A percentile compares a stretch with the other conserved stretches of the same genome.
Evolutionary conservation across 2,329 filamentous ascomycete species (phyloP).

Genomic region (Cladosporium halotolerans): DNA sequence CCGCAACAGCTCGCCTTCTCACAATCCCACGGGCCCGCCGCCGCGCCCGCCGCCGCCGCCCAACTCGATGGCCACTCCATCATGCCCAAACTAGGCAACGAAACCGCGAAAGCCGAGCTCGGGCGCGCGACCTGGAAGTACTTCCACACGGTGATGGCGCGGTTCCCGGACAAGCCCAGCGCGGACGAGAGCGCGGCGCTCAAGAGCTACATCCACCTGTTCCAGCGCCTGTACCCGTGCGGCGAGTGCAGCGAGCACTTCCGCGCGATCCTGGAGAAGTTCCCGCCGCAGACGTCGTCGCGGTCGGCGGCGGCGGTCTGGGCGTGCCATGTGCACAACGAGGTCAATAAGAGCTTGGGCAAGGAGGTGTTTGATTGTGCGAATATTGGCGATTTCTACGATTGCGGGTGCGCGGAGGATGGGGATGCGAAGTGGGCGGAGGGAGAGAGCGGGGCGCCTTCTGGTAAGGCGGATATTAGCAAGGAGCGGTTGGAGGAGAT

Average conservation of each 20-base stretch:
- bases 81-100: constrained; percentile 75
- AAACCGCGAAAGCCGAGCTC: constrained; percentile 66
- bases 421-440: constrained; percentile 20
- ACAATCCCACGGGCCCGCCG: neutral
- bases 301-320: constrained; percentile 57
- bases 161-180: constrained; percentile 58
- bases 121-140: constrained; percentile 61
- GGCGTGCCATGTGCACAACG: constrained; percentile 62
- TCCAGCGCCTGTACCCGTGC: constrained; percentile 60
- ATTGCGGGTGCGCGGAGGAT: constrained; percentile 58
- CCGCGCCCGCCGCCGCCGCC: constrained; percentile 17
- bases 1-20: constrained; percentile 6
- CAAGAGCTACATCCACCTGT: constrained; percentile 56
- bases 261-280: constrained; percentile 53
- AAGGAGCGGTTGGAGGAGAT: constrained; percentile 23
- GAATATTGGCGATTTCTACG: constrained; percentile 60
- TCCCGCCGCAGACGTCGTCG: constrained; percentile 58
- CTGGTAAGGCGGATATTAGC: constrained; percentile 25
- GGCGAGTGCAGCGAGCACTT: constrained; percentile 63
- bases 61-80: constrained; percentile 61
- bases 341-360: constrained; percentile 56
- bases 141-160: constrained; percentile 60
- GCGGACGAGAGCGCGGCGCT: constrained; percentile 55
- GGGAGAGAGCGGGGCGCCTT: neutral
- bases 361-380: constrained; percentile 59